phyloP scores from a whole-genome alignment of 1,139 yeast species.

The Saccharomyces hybrid region DNA sequence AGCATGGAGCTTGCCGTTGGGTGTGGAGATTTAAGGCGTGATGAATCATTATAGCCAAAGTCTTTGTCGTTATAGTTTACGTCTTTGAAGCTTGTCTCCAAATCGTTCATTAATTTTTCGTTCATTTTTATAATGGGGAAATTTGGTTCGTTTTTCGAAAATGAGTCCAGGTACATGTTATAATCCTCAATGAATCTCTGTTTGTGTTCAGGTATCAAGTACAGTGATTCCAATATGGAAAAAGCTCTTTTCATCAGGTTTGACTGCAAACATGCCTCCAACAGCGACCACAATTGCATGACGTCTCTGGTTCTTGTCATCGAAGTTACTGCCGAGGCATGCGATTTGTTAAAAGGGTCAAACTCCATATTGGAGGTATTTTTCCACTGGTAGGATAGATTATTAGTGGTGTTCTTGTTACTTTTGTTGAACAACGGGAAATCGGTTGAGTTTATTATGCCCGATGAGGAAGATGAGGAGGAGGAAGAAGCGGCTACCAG shows the following conservation, averaged over 20 bases:
- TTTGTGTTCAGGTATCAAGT: conserved; percentile 36
- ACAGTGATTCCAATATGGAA: conserved; percentile 51
- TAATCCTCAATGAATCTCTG: conserved; percentile 36
- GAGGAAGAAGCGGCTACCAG: not conserved
- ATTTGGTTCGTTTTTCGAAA: conserved; percentile 35
- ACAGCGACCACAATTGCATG: conserved; percentile 61
- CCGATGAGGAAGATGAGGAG: conserved; percentile 7
- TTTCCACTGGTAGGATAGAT: not conserved
- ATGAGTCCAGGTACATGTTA: conserved; percentile 42
- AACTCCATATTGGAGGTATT: conserved; percentile 12
- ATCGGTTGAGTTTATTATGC: not conserved
- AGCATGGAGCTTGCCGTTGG: conserved; percentile 1
- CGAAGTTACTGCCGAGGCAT: conserved; percentile 20
- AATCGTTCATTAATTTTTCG: conserved; percentile 25
- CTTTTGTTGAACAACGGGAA: not conserved
- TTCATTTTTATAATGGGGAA: conserved; percentile 25
- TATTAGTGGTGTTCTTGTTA: not conserved
- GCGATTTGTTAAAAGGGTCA: conserved; percentile 25
- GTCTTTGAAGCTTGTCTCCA: conserved; percentile 31
- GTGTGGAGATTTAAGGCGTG: conserved; percentile 35
- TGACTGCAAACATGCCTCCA: conserved; percentile 72
- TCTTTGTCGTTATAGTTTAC: conserved; percentile 40
- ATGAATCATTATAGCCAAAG: conserved; percentile 35
- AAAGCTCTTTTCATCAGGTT: conserved; percentile 67
- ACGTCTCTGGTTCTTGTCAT: conserved; percentile 51